Conservation (phyloP, 148 eudicot genomes). For the Pouteria glomerata region DNA sequence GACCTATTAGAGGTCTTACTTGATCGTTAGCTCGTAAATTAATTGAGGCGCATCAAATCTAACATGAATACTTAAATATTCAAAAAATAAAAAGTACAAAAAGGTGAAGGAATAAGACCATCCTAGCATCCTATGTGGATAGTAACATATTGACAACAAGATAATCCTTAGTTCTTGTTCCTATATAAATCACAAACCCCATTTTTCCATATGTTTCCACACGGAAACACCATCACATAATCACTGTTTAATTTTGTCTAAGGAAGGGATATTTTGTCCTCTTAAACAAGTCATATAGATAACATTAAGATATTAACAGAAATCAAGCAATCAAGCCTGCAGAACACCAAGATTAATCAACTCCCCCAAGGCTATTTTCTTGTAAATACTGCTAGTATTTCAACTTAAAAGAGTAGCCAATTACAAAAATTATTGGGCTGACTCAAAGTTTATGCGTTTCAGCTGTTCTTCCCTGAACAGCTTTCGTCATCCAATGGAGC, state of each 20-base stretch:
- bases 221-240: background rate
- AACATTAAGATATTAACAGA: background rate
- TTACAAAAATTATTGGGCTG: background rate
- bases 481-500: background rate
- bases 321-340: background rate
- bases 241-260: background rate
- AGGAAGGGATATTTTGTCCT: background rate
- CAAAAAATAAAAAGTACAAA: too few relatives aligned
- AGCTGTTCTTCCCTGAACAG: background rate
- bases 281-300: too few relatives aligned
- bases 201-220: background rate
- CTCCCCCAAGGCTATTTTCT: background rate
- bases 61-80: too few relatives aligned
- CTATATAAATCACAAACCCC: background rate
- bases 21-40: too few relatives aligned
- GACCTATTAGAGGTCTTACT: too few relatives aligned
- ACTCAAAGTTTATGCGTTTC: background rate
- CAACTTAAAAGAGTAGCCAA: background rate
- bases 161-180: too few relatives aligned
- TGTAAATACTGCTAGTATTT: background rate
- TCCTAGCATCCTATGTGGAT: too few relatives aligned
- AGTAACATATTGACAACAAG: too few relatives aligned
- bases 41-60: too few relatives aligned
- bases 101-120: too few relatives aligned
- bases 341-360: background rate